Evolutionary conservation across 2,329 filamentous ascomycete genomes (phyloP).

Genomic region (Fusarium sp.): DNA sequence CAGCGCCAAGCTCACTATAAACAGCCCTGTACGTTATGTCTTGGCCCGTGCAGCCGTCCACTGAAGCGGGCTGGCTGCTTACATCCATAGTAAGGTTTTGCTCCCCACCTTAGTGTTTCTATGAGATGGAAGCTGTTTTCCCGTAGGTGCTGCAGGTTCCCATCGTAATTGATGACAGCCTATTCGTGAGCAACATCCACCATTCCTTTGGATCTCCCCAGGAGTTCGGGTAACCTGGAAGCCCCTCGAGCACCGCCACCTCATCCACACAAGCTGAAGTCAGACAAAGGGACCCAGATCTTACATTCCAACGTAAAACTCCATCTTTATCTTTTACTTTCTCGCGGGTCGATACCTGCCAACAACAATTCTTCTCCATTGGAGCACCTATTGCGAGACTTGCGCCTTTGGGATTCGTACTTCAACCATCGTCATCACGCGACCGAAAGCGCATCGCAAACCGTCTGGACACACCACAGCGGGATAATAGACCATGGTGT

Average conservation of each 20-base stretch:
- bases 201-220: not conserved
- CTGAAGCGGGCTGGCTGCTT: not conserved
- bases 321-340: not conserved
- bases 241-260: conserved; percentile 29
- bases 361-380: not conserved
- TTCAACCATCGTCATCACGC: conserved; percentile 11
- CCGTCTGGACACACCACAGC: not conserved
- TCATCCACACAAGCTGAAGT: conserved; percentile 23
- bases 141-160: conserved; percentile 1
- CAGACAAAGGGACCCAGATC: conserved; percentile 6
- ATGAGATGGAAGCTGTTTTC: conserved; percentile 11
- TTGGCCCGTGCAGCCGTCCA: not conserved
- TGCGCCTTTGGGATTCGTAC: not conserved
- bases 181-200: conserved; percentile 16
- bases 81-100: not conserved
- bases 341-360: not conserved
- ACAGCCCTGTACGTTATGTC: not conserved
- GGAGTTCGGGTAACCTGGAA: conserved; percentile 18
- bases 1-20: conserved; percentile 37
- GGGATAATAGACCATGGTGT: conserved; percentile 60
- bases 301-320: not conserved
- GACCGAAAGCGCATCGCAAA: conserved; percentile 23
- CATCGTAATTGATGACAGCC: conserved; percentile 15
- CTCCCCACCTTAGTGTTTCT: not conserved
- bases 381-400: not conserved